Evolutionary conservation across 345 rosid species (phyloP), one percentile per base, ranked within the genome.

Genomic region (Salix brachista): DNA sequence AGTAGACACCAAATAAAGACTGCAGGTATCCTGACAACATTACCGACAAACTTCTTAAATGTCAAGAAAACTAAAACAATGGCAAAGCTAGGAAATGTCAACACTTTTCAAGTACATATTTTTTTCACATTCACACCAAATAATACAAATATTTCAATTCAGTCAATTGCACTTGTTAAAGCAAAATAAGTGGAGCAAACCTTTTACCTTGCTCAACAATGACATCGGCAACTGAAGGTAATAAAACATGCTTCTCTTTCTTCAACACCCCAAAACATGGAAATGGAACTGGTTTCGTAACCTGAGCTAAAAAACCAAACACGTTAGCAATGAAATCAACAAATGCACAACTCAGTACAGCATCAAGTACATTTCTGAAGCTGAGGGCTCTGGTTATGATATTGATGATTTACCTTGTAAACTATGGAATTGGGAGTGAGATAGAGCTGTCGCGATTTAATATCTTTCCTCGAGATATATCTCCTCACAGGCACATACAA

Each of bases 211-310:
- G 94, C 75, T 90, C 94, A 52, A 89, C 77, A 34, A 89, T 84
- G 72, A 91, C 76, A 70, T 91, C 95, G 17, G 86, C 87, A 37
- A 91, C 92, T 1, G 89, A 89, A 80, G 89, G 86, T 74, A 91
- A 75, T 46, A 91, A 75, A 70, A 91, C 87, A 83, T 89, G 89
- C 87, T 89, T 90, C 88, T 89, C 92, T 76, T 83, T 91, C 80
- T 88, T 85, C 26, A 91, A 78, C 60, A 85, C 86, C 78, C 95
- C 95, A 65, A 89, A 85, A 84, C 90, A 90, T 6, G 94, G 94
- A 80, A 89, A 86, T 71, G 86, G 76, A 16, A 89, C 89, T 3
- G 90, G 95, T 79, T 78, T 91, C 0, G 85, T 84, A 48, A 85
- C 92, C 95, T 91, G 70, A 72, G 66, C 54, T 74, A 19, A 81